phyloP scores from a whole-genome alignment of 306 rosid species.

The Delonix regia region DNA sequence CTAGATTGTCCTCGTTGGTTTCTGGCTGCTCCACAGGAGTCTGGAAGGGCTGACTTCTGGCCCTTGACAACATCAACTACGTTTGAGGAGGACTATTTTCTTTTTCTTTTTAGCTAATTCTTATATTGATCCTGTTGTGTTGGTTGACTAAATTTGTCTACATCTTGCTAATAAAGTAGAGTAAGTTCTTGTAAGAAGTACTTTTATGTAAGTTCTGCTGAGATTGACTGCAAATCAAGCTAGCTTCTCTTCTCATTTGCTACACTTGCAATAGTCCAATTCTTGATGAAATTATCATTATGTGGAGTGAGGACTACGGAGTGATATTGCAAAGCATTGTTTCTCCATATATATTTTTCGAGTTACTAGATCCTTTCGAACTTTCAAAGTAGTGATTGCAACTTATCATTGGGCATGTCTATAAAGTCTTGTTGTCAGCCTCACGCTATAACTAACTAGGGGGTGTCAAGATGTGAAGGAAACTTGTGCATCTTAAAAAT shows the following conservation, averaged over 20 bases:
- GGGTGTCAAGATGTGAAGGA: too few species aligned
- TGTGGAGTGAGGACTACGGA: not conserved
- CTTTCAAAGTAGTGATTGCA: not conserved
- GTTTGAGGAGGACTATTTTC: conserved; percentile 34
- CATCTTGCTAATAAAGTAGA: conserved; percentile 40
- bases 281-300: not conserved
- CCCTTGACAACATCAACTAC: conserved; percentile 16
- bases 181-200: not conserved
- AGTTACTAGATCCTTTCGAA: not conserved
- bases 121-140: conserved; percentile 4
- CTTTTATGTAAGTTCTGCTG: not conserved
- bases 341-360: not conserved
- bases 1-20: conserved; percentile 32
- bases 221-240: not conserved
- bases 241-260: not conserved
- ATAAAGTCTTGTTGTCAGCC: not conserved
- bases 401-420: not conserved
- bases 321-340: not conserved
- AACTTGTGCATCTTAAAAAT: too few species aligned
- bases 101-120: conserved; percentile 29
- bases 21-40: conserved; percentile 27
- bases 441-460: too few species aligned
- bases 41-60: conserved; percentile 31
- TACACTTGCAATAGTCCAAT: not conserved
- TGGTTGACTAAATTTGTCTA: conserved; percentile 27